Evolutionary conservation across 345 rosid genomes (phyloP), one percentile per base, ranked within the genome.

Genomic region (Euclidium syriacum): DNA sequence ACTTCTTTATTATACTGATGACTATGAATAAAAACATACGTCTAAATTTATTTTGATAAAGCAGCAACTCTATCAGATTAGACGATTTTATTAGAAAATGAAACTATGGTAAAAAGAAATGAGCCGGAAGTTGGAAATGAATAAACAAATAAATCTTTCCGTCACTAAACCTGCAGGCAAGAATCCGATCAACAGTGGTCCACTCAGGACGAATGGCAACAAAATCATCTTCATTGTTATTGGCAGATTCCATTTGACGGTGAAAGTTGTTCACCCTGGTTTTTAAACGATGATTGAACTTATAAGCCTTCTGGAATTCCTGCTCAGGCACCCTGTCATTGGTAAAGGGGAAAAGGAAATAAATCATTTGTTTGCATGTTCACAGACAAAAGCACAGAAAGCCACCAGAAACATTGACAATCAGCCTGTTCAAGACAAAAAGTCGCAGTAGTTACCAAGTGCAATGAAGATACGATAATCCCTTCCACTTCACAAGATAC

Each of bases 401-500:
- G 1, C 49, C 34, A 32, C 34, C 26, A 65, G 41, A 62, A 68
- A 60, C 33, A 53, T 26, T 24, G 24, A 53, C 52, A 53, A 62
- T 10, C 9, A 42, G 55, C 52, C 11, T 34, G 44, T 40, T 24
- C 34, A 68, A 24, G 30, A 54, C 16, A 62, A 20, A 58, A 9
- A 7, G 15, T 56, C 1, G 27, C 18, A 57, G 63, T 52, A 66
- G 67, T 60, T 83, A 95, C 99, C 99, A 88, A 74, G 86, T 81
- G 73, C 97, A 95, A 59, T 95, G 99, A 46, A 95, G 91, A 81
- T 86, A 95, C 55, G 98, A 95, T 58, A 90, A 75, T 18, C 97
- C 97, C 72, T 95, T 95, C 99, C 99, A 95, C 76, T 95, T 95
- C 27, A 95, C 94, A 65, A 90, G 97, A 83, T 95, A 95, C 62